These are phyloP conservation scores for Gossypium thurberi DNA, from an alignment of 345 rosid species.

Conservation along the genomic window DNA sequence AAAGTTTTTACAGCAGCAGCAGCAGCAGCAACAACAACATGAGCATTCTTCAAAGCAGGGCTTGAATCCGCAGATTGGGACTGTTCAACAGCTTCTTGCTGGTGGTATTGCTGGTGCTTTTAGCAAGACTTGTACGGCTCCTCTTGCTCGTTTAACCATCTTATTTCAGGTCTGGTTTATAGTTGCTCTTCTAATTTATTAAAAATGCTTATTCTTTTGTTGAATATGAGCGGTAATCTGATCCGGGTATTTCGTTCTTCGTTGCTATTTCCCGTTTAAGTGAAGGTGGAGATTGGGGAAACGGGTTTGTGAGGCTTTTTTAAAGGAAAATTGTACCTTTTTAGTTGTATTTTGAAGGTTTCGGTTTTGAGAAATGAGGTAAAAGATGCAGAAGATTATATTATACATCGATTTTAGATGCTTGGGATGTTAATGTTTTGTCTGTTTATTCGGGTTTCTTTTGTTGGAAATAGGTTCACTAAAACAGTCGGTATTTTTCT, in stretches of 20 bases:
- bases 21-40: conserved; percentile 20
- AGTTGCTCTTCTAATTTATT: not conserved
- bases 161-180: conserved; percentile 63
- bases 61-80: conserved; percentile 39
- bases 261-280: not conserved
- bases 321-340: not conserved
- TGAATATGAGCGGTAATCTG: not conserved
- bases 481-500: not conserved
- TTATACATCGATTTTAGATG: not conserved
- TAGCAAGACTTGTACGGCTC: conserved; percentile 97
- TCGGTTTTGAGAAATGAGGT: not conserved
- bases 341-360: not conserved
- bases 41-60: conserved; percentile 22
- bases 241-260: not conserved
- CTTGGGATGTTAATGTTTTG: not conserved
- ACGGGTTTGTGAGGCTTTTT: not conserved
- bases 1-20: conserved; percentile 49
- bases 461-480: not conserved
- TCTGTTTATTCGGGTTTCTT: not conserved
- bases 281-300: not conserved
- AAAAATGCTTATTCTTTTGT: not conserved
- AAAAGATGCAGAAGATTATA: not conserved
- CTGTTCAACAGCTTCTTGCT: conserved; percentile 55
- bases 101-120: conserved; percentile 96
- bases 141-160: conserved; percentile 93